Conservation (phyloP, 2,329 filamentous ascomycete species). For the Neofusicoccum laricinum region DNA sequence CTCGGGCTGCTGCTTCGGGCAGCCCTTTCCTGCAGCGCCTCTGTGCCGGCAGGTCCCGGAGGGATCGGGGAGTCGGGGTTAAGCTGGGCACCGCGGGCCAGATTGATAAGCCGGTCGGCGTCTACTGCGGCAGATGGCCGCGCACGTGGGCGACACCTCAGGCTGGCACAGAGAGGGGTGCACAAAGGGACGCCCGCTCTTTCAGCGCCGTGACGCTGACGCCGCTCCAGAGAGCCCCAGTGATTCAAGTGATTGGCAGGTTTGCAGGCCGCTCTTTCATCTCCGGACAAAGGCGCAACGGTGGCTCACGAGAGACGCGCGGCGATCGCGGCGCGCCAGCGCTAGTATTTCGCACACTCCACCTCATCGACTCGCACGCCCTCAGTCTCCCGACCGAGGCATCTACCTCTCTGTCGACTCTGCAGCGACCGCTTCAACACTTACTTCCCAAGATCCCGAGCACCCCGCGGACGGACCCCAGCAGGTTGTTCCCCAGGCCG, state of each 20-base stretch:
- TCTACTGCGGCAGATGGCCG: not conserved
- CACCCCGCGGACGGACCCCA: not conserved
- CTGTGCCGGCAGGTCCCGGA: not conserved
- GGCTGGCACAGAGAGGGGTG: not conserved
- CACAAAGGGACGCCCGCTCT: not conserved
- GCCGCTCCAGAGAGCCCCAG: not conserved
- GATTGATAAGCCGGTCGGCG: constrained; percentile 9
- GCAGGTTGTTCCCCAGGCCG: not conserved
- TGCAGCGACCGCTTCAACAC: not conserved
- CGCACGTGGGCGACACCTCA: constrained; percentile 1
- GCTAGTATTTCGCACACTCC: not conserved
- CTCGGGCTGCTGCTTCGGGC: not conserved
- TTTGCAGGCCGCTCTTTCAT: not conserved
- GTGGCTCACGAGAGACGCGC: constrained; percentile 9
- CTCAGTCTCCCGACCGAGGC: not conserved
- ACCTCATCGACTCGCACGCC: not conserved
- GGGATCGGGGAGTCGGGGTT: not conserved
- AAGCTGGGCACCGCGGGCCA: not conserved
- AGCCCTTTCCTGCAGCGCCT: not conserved
- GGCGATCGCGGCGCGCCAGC: constrained; percentile 10
- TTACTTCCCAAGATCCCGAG: not conserved
- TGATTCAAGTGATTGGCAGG: constrained; percentile 12
- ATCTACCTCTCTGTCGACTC: not conserved
- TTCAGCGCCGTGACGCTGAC: not conserved
- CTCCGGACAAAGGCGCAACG: not conserved